A percentile compares a stretch with the other conserved stretches of the same genome.
Evolutionary conservation across 2,329 filamentous ascomycete genomes (phyloP).

Genomic region (Aspergillus japonicus): DNA sequence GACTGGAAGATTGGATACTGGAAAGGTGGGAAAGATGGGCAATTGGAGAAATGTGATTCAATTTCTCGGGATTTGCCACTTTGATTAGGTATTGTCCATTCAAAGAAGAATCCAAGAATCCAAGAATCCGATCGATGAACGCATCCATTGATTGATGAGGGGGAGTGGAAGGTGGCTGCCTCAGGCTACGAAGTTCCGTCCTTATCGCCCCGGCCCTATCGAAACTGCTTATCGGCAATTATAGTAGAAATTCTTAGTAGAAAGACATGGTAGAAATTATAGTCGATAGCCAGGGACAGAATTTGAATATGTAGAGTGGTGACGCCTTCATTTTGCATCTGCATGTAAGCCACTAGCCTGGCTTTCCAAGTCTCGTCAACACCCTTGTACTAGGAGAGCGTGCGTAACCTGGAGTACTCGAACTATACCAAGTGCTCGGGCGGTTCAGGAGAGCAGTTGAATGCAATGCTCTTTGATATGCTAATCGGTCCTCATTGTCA

Average conservation of each 20-base stretch:
- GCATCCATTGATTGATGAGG: background rate
- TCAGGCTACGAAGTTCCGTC: constrained; percentile 6
- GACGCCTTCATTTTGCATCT: no score
- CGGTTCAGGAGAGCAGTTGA: background rate
- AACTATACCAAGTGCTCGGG: no score
- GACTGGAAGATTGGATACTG: background rate
- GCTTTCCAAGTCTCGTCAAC: no score
- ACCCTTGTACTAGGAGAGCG: no score
- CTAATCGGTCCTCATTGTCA: background rate
- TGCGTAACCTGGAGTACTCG: no score
- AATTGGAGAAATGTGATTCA: background rate
- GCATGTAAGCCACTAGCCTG: no score
- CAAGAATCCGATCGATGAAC: background rate
- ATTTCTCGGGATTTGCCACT: background rate
- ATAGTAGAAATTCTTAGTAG: no score
- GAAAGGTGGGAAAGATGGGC: background rate
- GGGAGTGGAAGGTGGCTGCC: constrained; percentile 6
- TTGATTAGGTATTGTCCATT: background rate
- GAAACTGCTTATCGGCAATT: no score
- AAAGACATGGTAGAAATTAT: no score
- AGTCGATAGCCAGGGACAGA: no score
- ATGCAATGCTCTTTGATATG: background rate
- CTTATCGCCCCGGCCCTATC: background rate
- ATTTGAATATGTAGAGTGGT: no score
- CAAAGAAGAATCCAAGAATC: background rate